Percentiles rank a stretch among this genome's conserved stretches.
phyloP scores from a whole-genome alignment of 2,329 filamentous ascomycete genomes.

The Arthrinium puccinioides region DNA sequence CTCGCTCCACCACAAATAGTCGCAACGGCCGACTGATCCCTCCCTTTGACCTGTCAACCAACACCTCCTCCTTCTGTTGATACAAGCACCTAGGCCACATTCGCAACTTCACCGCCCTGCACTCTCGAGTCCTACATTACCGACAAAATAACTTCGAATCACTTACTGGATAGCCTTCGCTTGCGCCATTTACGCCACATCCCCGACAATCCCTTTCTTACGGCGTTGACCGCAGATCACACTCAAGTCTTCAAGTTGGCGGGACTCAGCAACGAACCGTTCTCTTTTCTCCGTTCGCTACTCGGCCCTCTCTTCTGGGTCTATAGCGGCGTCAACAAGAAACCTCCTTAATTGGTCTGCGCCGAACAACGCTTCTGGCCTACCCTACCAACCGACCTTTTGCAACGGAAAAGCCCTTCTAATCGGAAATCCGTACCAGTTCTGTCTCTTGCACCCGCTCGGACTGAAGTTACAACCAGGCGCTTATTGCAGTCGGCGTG shows the following conservation, averaged over 20 bases:
- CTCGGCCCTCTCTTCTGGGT: slow-evolving; percentile 89
- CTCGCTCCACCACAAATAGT: no score
- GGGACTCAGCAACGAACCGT: slow-evolving; percentile 65
- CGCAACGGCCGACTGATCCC: no score
- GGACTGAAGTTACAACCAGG: slow-evolving; percentile 2
- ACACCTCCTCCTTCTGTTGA: no score
- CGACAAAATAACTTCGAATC: no score
- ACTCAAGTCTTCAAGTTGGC: slow-evolving; percentile 78
- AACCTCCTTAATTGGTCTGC: slow-evolving; percentile 82
- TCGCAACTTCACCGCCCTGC: no score
- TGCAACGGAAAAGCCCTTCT: slow-evolving; percentile 1
- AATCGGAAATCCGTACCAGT: background rate
- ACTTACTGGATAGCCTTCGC: no score
- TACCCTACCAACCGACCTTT: slow-evolving; percentile 2
- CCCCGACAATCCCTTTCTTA: slow-evolving; percentile 9
- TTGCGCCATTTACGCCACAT: no score
- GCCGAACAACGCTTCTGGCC: slow-evolving; percentile 22
- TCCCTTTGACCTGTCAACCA: no score
- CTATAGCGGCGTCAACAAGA: slow-evolving; percentile 93
- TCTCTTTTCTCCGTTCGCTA: slow-evolving; percentile 79
- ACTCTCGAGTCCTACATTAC: no score
- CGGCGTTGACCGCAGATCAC: slow-evolving; percentile 18
- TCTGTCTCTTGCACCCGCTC: background rate
- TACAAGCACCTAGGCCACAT: no score
- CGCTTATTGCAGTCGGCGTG: slow-evolving; percentile 26